These are phyloP conservation scores for Penicillium sp. DNA, from an alignment of 2,329 filamentous ascomycete species.

Conservation along the genomic window DNA sequence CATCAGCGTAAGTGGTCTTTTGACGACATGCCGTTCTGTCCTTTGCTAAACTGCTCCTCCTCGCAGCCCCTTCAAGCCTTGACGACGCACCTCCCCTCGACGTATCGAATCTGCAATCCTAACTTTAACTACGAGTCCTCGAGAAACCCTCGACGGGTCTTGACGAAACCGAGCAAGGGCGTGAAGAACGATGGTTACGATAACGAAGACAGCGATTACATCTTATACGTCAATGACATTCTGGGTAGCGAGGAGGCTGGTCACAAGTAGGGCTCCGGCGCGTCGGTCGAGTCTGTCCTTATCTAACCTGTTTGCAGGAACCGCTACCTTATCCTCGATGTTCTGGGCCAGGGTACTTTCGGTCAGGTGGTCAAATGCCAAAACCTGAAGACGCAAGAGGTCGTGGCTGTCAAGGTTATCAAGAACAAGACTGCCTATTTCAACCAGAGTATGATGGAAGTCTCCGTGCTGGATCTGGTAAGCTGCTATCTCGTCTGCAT, in stretches of 20 bases:
- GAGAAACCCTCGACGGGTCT: slow-evolving; percentile 85
- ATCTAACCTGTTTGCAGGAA: slow-evolving; percentile 54
- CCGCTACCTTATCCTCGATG: slow-evolving; percentile 92
- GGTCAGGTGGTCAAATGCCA: slow-evolving; percentile 99
- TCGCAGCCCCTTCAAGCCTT: slow-evolving; percentile 84
- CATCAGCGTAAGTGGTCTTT: slow-evolving; percentile 68
- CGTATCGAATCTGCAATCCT: slow-evolving; percentile 97
- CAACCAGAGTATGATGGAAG: slow-evolving; percentile 99
- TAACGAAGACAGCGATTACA: slow-evolving; percentile 98
- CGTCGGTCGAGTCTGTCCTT: neutral
- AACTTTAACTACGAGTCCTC: slow-evolving; percentile 98
- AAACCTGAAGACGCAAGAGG: slow-evolving; percentile 95
- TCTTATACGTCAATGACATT: slow-evolving; percentile 98
- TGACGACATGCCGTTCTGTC: no score
- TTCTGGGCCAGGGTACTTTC: slow-evolving; percentile 94
- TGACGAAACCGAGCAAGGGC: slow-evolving; percentile 98
- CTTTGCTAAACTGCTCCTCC: slow-evolving; percentile 7
- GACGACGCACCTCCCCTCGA: slow-evolving; percentile 85
- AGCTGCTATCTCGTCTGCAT: slow-evolving; percentile 22
- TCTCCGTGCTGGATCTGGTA: slow-evolving; percentile 92
- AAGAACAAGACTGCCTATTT: slow-evolving; percentile 99
- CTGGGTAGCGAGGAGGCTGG: slow-evolving; percentile 95
- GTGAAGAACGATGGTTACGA: slow-evolving; percentile 98
- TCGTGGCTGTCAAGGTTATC: slow-evolving; percentile 97
- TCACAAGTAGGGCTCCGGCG: slow-evolving; percentile 66